Evolutionary conservation across 139 green algal genomes (phyloP).

Genomic region (Zygnema cylindricum): DNA sequence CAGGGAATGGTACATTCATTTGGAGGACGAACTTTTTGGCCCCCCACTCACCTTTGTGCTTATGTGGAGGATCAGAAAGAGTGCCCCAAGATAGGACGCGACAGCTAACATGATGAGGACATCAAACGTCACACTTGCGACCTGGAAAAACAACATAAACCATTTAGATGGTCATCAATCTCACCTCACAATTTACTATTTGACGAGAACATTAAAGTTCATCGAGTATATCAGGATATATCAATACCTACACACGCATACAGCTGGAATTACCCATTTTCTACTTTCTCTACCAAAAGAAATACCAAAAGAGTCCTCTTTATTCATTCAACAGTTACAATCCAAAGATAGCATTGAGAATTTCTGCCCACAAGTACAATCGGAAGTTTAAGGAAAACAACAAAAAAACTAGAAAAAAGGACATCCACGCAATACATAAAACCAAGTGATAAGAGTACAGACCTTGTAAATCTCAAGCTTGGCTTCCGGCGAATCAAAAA

Average conservation of each 20-base stretch:
- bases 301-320: too few relatives aligned
- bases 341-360: too few relatives aligned
- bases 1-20: background rate
- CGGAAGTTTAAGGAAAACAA: too few relatives aligned
- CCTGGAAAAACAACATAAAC: slow-evolving; percentile 18
- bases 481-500: slow-evolving; percentile 33
- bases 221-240: background rate
- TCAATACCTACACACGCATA: background rate
- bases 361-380: too few relatives aligned
- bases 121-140: slow-evolving; percentile 59
- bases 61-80: slow-evolving; percentile 58
- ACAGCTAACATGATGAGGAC: slow-evolving; percentile 53
- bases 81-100: slow-evolving; percentile 27
- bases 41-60: slow-evolving; percentile 55
- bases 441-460: too few relatives aligned
- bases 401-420: too few relatives aligned
- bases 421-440: too few relatives aligned
- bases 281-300: too few relatives aligned
- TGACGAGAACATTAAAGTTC: background rate
- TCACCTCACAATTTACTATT: background rate
- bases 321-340: too few relatives aligned
- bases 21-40: slow-evolving; percentile 12
- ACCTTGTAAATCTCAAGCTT: slow-evolving; percentile 49
- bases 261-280: background rate
- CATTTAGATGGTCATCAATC: background rate